phyloP scores from a whole-genome alignment of 495 filamentous ascomycete species.

The Talaromyces proteolyticus region DNA sequence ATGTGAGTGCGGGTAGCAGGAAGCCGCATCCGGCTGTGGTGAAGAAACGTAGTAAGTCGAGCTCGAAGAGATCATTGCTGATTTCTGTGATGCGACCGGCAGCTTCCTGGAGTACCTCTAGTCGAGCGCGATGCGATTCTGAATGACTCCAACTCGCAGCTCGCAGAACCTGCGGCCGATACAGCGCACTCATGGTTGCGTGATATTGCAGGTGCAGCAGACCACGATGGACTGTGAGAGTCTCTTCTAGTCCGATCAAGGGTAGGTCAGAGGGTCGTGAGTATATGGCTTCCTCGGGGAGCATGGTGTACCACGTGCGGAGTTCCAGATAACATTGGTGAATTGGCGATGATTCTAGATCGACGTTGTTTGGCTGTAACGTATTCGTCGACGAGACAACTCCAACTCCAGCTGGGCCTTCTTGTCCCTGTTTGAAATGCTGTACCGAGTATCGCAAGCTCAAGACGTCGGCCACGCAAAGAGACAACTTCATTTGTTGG shows the following conservation, averaged over 20 bases:
- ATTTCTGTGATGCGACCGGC: not conserved
- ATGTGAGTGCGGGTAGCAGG: conserved; percentile 1
- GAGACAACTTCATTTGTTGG: conserved; percentile 2
- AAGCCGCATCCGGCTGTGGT: conserved; percentile 1
- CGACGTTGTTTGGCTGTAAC: conserved; percentile 1
- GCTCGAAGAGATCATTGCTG: conserved; percentile 1
- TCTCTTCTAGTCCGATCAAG: conserved; percentile 1
- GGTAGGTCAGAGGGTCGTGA: not conserved
- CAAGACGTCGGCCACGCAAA: not conserved
- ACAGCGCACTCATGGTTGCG: conserved; percentile 1
- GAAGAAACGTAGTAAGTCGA: conserved; percentile 1
- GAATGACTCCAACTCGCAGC: conserved; percentile 1
- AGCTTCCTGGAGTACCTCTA: conserved; percentile 1
- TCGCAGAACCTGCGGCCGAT: conserved; percentile 1
- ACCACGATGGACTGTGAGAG: not conserved
- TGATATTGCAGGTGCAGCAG: not conserved
- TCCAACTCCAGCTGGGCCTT: not conserved
- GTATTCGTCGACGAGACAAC: conserved; percentile 2
- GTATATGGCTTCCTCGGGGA: conserved; percentile 1
- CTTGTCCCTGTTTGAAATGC: conserved; percentile 1
- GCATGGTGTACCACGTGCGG: not conserved
- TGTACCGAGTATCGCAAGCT: conserved; percentile 1
- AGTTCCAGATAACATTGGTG: conserved; percentile 2
- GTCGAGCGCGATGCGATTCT: not conserved
- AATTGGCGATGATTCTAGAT: conserved; percentile 1